Base-by-base conservation (phyloP, 2,329 filamentous ascomycete genomes). In the Mollisiaceae sp. region DNA sequence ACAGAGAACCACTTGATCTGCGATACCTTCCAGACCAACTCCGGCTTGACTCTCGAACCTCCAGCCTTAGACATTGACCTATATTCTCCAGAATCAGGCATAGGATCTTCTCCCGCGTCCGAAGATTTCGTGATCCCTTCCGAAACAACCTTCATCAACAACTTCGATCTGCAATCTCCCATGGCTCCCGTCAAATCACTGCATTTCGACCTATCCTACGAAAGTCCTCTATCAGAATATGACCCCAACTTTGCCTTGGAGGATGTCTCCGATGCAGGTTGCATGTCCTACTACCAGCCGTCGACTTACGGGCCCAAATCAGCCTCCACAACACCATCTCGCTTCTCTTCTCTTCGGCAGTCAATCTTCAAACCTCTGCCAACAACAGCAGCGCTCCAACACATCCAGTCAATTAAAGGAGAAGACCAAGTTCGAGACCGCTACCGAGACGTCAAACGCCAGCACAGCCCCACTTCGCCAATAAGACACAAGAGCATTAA, bases 91-190 rank as follows among this genome's bases (percentile, higher is more conserved):
- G 59, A 59, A 8, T 72, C 71, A 1, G 68, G 60, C 4, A 47
- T 64, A 11, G 60, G 60, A n/a, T 67, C 65, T 39, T 69, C 66
- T 20, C 60, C 38, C 15, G 50, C 55, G 0, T 65, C 67, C 12
- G 65, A 67, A 36, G 64, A 72, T 47, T 74, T 71, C 62, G 72
- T 74, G 5, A 63, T 69, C 22, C 72, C 72, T 8, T 71, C 71
- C 1, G 71, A 74, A 57, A 74, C 72, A 11, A 73, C 70, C 0
- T 71, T 73, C 32, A 59, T 71, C 12, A 62, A 73, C 22, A 38
- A 50, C 0, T 72, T 72, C 50, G 66, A 69, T 4, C 9, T 69
- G 2, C 43, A 67, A 4, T 70, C 70, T 1, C 68, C 70, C 11
- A 62, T 69, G 35, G 43, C 57, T 14, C 62, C 66, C 1, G 39